A percentile compares a stretch with the other conserved stretches of the same genome.
phyloP scores from a whole-genome alignment of 345 rosid species.

The Erodium maritimum region DNA sequence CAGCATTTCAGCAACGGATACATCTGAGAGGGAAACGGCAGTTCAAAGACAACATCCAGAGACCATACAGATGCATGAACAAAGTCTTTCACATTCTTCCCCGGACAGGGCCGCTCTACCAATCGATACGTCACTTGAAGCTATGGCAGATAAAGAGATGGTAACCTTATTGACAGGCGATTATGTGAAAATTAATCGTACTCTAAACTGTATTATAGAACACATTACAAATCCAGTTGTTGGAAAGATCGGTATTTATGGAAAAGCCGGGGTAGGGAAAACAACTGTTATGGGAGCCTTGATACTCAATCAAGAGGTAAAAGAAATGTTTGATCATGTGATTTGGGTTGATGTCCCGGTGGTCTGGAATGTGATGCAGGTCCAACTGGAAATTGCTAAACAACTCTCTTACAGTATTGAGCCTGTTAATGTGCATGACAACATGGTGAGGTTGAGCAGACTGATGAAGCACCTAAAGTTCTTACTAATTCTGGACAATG shows the following conservation, averaged over 20 bases:
- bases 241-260: constrained; percentile 8
- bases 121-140: no score
- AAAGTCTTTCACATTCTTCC: no score
- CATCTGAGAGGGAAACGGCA: no score
- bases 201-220: no score
- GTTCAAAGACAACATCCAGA: no score
- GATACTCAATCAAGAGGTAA: background rate
- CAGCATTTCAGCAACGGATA: no score
- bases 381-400: background rate
- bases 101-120: no score
- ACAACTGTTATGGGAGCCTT: constrained; percentile 1
- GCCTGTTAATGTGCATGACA: background rate
- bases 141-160: no score
- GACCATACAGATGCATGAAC: no score
- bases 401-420: background rate
- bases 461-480: background rate
- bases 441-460: no score
- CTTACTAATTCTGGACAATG: constrained; percentile 3
- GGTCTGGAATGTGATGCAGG: background rate
- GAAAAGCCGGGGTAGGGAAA: constrained; percentile 5
- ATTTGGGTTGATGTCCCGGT: background rate
- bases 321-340: background rate
- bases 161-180: no score
- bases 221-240: background rate
- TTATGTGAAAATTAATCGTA: no score